phyloP scores from a whole-genome alignment of 768 basidiomycete species.

The Mycena leptocephala region DNA sequence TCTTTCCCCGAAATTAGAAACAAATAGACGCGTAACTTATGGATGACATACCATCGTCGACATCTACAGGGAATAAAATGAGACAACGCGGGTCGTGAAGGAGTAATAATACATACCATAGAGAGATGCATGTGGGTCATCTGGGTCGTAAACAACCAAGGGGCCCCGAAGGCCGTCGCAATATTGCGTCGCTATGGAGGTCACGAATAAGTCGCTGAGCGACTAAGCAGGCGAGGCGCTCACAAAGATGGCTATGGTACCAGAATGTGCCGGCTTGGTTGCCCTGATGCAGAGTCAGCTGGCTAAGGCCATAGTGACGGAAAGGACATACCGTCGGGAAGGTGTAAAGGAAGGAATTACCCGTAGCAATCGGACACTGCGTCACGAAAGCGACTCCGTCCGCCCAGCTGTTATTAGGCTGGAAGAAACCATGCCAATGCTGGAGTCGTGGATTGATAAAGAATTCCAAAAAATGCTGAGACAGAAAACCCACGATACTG shows the following conservation, averaged over 20 bases:
- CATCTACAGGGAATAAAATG: background rate
- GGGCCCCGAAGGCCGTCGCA: slow-evolving; percentile 65
- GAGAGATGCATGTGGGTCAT: slow-evolving; percentile 47
- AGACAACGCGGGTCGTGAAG: background rate
- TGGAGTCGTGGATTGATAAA: too few relatives aligned
- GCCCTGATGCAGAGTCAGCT: slow-evolving; percentile 48
- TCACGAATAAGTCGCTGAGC: too few relatives aligned
- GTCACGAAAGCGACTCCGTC: slow-evolving; percentile 55
- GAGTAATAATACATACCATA: slow-evolving; percentile 18
- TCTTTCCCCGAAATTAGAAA: background rate
- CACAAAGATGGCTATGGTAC: slow-evolving; percentile 25
- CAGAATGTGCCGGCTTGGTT: slow-evolving; percentile 44
- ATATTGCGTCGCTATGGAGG: slow-evolving; percentile 50
- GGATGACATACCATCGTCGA: slow-evolving; percentile 27
- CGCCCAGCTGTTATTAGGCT: slow-evolving; percentile 49
- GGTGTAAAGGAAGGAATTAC: slow-evolving; percentile 15
- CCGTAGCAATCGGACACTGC: slow-evolving; percentile 53
- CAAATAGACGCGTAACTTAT: too few relatives aligned
- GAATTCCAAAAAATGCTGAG: too few relatives aligned
- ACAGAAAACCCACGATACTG: slow-evolving; percentile 25
- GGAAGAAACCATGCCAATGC: slow-evolving; percentile 61
- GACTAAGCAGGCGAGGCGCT: too few relatives aligned
- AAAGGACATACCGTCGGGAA: background rate
- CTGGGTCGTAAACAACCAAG: slow-evolving; percentile 52
- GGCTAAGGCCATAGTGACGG: background rate